These are phyloP conservation scores for Rhododendron griersonianum DNA, from an alignment of 148 eudicot species.

Conservation along the genomic window DNA sequence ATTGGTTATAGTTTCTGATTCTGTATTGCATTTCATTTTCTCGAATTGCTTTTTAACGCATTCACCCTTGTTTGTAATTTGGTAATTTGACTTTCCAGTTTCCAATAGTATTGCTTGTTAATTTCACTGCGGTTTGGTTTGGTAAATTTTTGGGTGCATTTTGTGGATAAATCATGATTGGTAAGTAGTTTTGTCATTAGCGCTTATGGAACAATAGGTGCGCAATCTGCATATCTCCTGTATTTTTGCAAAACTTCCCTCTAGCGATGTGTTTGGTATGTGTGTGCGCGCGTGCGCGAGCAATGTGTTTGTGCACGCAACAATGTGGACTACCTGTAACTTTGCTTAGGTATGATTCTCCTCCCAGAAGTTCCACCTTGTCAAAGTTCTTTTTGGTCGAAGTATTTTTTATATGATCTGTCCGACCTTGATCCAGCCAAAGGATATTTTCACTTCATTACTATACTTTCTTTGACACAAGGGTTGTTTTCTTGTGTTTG, in stretches of 20 bases:
- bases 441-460: background rate
- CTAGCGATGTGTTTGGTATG: too few relatives aligned
- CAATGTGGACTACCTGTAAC: background rate
- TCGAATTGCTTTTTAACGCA: background rate
- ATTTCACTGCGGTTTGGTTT: background rate
- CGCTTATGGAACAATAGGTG: background rate
- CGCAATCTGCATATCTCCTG: background rate
- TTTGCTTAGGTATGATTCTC: background rate
- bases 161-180: background rate
- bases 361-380: background rate
- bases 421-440: background rate
- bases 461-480: background rate
- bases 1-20: background rate
- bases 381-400: background rate
- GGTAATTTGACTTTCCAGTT: background rate
- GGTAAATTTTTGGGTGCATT: background rate
- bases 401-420: background rate
- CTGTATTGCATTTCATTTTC: background rate
- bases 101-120: background rate
- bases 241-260: background rate
- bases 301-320: background rate
- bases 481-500: background rate
- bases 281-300: too few relatives aligned
- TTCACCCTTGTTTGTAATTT: background rate
- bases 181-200: background rate